Evolutionary conservation across 2,329 filamentous ascomycete genomes (phyloP).

Genomic region (Gaeumannomyces tritici): DNA sequence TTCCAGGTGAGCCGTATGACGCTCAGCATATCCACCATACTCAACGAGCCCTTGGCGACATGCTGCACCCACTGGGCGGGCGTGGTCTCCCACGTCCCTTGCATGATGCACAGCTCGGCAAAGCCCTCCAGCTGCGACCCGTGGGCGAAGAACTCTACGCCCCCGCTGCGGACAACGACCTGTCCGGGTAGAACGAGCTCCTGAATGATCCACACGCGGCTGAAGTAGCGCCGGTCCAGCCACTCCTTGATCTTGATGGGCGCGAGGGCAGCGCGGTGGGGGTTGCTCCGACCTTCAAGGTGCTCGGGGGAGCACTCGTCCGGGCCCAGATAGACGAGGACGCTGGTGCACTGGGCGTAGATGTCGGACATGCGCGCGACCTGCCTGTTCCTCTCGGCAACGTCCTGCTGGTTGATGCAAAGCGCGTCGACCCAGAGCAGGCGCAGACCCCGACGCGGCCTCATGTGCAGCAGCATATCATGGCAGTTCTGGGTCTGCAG

Average conservation of each 20-base stretch:
- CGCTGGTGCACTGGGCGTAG: slow-evolving; percentile 3
- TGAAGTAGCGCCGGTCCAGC: slow-evolving; percentile 4
- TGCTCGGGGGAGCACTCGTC: background rate
- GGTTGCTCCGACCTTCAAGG: background rate
- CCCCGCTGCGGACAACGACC: background rate
- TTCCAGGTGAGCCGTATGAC: too few species aligned
- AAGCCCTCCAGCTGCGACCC: background rate
- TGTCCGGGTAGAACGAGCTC: slow-evolving; percentile 2
- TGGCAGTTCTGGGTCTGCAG: slow-evolving; percentile 18
- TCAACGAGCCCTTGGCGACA: too few species aligned
- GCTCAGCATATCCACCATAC: too few species aligned
- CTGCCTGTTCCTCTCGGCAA: slow-evolving; percentile 10
- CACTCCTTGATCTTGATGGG: too few species aligned
- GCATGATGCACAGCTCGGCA: too few species aligned
- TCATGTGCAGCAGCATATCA: slow-evolving; percentile 12
- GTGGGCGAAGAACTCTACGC: background rate
- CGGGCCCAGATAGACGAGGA: slow-evolving; percentile 6
- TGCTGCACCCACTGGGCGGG: too few species aligned
- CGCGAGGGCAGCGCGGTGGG: background rate
- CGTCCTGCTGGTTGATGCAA: slow-evolving; percentile 14
- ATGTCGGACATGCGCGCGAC: slow-evolving; percentile 14
- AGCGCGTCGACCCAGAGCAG: slow-evolving; percentile 11
- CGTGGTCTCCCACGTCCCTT: too few species aligned
- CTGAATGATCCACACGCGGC: slow-evolving; percentile 7
- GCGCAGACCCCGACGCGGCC: slow-evolving; percentile 6